These are phyloP conservation scores for Macrolepiota albuminosa DNA, from an alignment of 768 basidiomycete species.

Conservation along the genomic window DNA sequence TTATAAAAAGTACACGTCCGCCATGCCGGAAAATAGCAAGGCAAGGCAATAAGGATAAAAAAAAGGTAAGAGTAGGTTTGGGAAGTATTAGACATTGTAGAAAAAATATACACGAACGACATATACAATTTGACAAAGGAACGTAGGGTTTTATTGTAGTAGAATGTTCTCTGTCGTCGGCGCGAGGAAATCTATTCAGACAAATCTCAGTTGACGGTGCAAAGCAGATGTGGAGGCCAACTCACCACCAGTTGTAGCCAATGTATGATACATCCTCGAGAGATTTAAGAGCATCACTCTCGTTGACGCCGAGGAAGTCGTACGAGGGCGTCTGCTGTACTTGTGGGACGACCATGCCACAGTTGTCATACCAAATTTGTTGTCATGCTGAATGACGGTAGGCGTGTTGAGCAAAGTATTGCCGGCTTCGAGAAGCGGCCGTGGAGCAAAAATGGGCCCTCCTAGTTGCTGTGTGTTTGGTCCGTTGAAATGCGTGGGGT, in stretches of 20 bases:
- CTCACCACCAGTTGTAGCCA: constrained; percentile 9
- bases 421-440: constrained; percentile 11
- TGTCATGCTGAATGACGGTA: neutral
- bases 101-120: neutral
- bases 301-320: constrained; percentile 9
- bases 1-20: neutral
- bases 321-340: neutral
- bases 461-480: neutral
- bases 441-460: constrained; percentile 6
- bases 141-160: neutral
- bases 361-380: constrained; percentile 7
- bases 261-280: constrained; percentile 3
- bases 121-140: neutral
- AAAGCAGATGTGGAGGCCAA: neutral
- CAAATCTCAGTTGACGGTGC: neutral
- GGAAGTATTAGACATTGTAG: neutral
- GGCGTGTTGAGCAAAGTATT: constrained; percentile 11
- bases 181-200: neutral
- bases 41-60: constrained; percentile 4
- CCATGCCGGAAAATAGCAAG: neutral
- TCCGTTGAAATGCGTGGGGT: neutral
- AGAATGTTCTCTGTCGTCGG: neutral
- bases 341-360: neutral
- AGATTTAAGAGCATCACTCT: constrained; percentile 3
- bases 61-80: neutral